phyloP scores from a whole-genome alignment of 352 stramenopile genomes.

The Phytopythium ostracodes region DNA sequence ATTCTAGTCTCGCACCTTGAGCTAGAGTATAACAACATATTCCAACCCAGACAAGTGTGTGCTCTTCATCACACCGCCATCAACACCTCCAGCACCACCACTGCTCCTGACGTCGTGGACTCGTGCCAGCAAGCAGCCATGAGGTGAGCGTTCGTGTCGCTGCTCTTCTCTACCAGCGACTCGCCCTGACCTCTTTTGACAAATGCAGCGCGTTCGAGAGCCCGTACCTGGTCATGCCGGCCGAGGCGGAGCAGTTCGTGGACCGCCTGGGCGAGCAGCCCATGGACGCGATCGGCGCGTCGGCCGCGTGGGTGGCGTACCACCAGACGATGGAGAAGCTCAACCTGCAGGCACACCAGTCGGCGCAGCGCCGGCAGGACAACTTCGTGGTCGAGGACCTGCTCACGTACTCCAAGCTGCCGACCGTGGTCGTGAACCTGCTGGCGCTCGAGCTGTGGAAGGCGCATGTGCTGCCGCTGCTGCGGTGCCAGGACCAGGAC shows the following conservation, averaged over 20 bases:
- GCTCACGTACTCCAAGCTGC: constrained; percentile 91
- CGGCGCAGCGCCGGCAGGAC: constrained; percentile 84
- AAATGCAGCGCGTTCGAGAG: constrained; percentile 10
- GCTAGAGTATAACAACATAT: background rate
- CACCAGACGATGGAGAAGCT: constrained; percentile 90
- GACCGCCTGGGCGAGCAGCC: constrained; percentile 61
- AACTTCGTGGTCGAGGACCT: constrained; percentile 93
- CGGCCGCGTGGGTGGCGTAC: constrained; percentile 79
- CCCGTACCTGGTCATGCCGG: constrained; percentile 69
- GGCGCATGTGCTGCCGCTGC: constrained; percentile 59
- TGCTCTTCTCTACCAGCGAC: background rate
- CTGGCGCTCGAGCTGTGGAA: constrained; percentile 91
- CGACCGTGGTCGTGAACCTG: constrained; percentile 84
- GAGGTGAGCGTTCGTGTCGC: background rate
- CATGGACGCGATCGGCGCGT: constrained; percentile 54
- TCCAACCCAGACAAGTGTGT: no score
- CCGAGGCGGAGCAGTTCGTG: constrained; percentile 84
- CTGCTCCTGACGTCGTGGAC: background rate
- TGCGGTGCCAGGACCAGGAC: constrained; percentile 45
- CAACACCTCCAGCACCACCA: no score
- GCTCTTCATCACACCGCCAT: no score
- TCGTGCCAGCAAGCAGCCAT: background rate
- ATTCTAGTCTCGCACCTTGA: background rate
- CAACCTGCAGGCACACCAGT: constrained; percentile 92
- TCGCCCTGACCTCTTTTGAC: background rate